Evolutionary conservation across 1,284 basidiomycete species (phyloP).

Genomic region (Austroboletus novae-zelandiae): DNA sequence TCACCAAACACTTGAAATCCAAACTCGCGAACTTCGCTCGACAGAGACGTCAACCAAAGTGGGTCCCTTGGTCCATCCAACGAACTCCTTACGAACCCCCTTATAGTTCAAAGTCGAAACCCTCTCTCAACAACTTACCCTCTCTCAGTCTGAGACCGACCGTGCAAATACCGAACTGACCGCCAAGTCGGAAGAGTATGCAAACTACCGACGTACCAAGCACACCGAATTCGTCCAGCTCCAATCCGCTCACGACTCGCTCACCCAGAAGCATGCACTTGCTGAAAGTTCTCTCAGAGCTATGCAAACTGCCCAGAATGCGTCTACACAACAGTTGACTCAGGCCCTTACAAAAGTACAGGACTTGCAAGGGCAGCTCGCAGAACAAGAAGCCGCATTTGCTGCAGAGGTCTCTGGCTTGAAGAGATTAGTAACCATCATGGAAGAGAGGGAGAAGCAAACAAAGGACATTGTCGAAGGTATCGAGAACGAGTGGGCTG

Average conservation of each 20-base stretch:
- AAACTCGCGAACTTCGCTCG: constrained; percentile 67
- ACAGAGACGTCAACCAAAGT: constrained; percentile 71
- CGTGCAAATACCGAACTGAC: constrained; percentile 61
- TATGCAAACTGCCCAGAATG: constrained; percentile 64
- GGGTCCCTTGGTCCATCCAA: not conserved
- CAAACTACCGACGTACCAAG: constrained; percentile 68
- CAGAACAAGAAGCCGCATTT: constrained; percentile 78
- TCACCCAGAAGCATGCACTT: constrained; percentile 61
- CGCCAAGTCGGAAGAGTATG: constrained; percentile 68
- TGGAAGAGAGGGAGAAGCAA: constrained; percentile 82
- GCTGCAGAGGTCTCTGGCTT: constrained; percentile 71
- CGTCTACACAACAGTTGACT: constrained; percentile 65
- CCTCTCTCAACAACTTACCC: constrained; percentile 72
- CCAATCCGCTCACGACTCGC: constrained; percentile 69
- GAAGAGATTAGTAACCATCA: constrained; percentile 69
- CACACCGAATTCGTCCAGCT: constrained; percentile 73
- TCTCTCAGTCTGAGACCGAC: constrained; percentile 69
- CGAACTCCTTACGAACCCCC: not conserved
- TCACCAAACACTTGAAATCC: constrained; percentile 59
- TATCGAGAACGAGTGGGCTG: constrained; percentile 78
- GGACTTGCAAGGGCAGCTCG: constrained; percentile 68
- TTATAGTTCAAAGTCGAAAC: constrained; percentile 77
- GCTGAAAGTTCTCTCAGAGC: constrained; percentile 64
- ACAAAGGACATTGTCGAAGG: constrained; percentile 73
- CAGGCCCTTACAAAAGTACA: constrained; percentile 71